These are phyloP conservation scores for Fraxinus ornus DNA, from an alignment of 305 asterid species.

Conservation along the genomic window DNA sequence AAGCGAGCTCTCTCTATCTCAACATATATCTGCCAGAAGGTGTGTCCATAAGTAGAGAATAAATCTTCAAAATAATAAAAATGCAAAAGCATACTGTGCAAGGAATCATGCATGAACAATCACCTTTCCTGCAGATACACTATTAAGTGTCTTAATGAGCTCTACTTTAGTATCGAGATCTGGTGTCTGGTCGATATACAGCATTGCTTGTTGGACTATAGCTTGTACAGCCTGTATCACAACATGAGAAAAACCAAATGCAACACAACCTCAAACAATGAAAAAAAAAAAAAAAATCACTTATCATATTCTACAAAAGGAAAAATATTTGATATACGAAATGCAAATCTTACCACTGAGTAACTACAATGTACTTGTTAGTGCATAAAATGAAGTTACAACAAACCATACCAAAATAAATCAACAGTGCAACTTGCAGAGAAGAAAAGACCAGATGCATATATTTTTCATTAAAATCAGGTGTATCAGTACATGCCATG, in stretches of 20 bases:
- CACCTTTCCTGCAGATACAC: conserved; percentile 94
- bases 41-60: not conserved
- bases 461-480: not conserved
- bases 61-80: conserved; percentile 14
- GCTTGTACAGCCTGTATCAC: conserved; percentile 83
- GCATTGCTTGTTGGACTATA: conserved; percentile 96
- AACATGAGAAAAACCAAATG: conserved; percentile 11
- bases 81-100: not conserved
- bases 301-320: not conserved
- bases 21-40: conserved; percentile 43
- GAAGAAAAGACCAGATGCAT: not conserved
- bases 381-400: not conserved
- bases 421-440: not conserved
- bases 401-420: not conserved
- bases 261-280: conserved; percentile 15
- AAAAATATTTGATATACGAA: not conserved
- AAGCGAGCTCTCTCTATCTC: conserved; percentile 63
- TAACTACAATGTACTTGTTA: not conserved
- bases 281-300: not conserved
- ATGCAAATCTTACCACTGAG: not conserved
- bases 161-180: conserved; percentile 79
- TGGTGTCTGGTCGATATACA: conserved; percentile 88
- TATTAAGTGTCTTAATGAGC: conserved; percentile 85
- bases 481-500: not conserved
- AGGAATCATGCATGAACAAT: not conserved